Base-by-base conservation (phyloP, 768 basidiomycete genomes). In the Naganishia kalamii region DNA sequence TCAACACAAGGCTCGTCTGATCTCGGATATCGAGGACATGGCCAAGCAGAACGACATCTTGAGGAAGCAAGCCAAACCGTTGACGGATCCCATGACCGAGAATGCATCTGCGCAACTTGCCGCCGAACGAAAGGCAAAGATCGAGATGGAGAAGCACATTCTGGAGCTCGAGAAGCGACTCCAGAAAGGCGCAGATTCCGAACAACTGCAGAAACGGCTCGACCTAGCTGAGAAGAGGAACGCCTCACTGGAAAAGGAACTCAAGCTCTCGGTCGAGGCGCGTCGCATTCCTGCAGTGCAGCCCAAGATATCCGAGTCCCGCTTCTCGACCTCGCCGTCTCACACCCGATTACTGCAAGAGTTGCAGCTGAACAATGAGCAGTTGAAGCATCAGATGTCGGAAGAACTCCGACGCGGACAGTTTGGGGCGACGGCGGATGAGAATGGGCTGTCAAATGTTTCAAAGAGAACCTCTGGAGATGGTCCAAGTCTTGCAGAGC, bases 21-120 rank as follows among this genome's bases (percentile, higher is more conserved):
- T 85, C 8, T 83, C 84, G 32, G 93, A 97, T 74, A 84, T 87
- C 3, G 92, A 96, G 74, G 93, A 97, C 75, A 78, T 89, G 41
- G 80, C 81, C 21, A 82, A 88, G 41, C 87, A 88, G 73, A 86
- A 85, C 25, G 88, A 90, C 72, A 81, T 72, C 54, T 63, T 74
- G 13, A 70, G 70, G 59, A 33, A 41, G 65, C 49, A 63, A 68
- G n/a, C 67, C 69, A 61, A 69, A 73, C 54, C 72, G n/a, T 47
- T 69, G 48, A 57, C 65, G 37, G 70, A 33, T 11, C 10, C 54
- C 6, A 2, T 25, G n/a, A 25, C 32, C 11, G 40, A 12, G 21
- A 46, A 60, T 33, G 27, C 1, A 25, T 48, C 43, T n/a, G 43
- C 21, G 21, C 54, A 65, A 27, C 27, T 40, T 17, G 32, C 48